Base-by-base conservation (phyloP, 306 rosid species). In the Myrica gale region DNA sequence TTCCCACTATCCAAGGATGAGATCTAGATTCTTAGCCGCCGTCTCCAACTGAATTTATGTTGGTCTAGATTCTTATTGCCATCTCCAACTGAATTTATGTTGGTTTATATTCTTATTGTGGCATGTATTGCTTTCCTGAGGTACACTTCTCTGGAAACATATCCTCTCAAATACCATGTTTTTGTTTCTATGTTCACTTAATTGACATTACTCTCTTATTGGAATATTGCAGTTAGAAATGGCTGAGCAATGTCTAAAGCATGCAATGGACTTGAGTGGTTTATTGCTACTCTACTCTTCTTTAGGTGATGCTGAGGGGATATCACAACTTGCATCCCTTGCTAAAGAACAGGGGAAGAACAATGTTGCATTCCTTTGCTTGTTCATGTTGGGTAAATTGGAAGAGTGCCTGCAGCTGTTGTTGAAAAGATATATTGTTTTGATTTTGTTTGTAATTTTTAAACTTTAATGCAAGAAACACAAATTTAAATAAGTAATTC, bases 331-430 rank as follows among this genome's bases (percentile, higher is more conserved):
- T 78, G 96, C 93, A 79, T 75, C n/a, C n/a, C n/a, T 96, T 86
- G 96, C 99, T 54, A 96, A 90, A 84, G 98, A 96, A 82, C 98
- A 91, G 82, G 99, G 99, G 85, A 96, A 96, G 89, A 96, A 96
- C 85, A 96, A 96, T 78, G 99, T 96, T 80, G 92, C 99, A 54
- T 96, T 87, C 84, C 94, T 96, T 81, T 96, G 96, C 87, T 84
- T 96, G 80, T 96, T 96, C 85, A 88, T 84, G 90, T 84, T 96
- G 92, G 98, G 99, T 87, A 91, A 87, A 76, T 88, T 90, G 86
- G 99, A 96, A 87, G 98, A 96, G 79, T 92, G 98, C 87, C 99
- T 96, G 73, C 96, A 92, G 75, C 82, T 96, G 74, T 84, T 96
- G 89, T 85, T 96, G 75, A 97, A 89, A 86, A 96, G 99, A n/a